Evolutionary conservation across 2,329 filamentous ascomycete species (phyloP), one percentile per base, ranked within the genome.

Genomic region (Aspergillus fumigatiaffinis): DNA sequence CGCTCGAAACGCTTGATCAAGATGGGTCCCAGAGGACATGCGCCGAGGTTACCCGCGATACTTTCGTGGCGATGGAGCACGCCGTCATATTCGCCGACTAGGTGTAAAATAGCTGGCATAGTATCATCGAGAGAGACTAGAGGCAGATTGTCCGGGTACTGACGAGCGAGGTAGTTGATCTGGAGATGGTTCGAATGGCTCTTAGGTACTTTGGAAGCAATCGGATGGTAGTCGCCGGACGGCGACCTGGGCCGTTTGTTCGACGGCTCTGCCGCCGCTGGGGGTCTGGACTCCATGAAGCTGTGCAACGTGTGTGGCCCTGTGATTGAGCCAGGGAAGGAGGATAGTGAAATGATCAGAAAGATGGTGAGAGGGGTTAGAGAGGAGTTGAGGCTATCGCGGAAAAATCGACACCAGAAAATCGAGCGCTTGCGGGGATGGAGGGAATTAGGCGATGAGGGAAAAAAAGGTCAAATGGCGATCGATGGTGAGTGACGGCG

Each of bases 21-120:
- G 52, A 92, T 90, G 25, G 91, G 90, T 0, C 89, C 91, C 1
- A 92, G 84, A 20, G 92, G 87, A 64, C 91, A 89, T 55, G 90
- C 91, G 66, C 91, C 91, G 26, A 96, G 81, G 67, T 91, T 93
- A 57, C 89, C 88, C 50, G 91, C 92, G 66, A 96, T 85, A 72
- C 89, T 93, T 76, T 96, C 91, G 72, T 93, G 90, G 55, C 90
- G 86, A 67, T 90, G 89, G 53, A 96, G 79, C 17, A 94, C 90
- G 62, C 87, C 91, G 82, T 92, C 90, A 74, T 96, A 96, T 65
- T 92, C 87, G 68, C 83, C 83, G 58, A 96, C 84, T 60, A 92
- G 80, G 44, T 84, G 80, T 50, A 94, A 76, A 54, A 94, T 85
- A 64, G 89, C 87, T 12, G 85, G 83, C 67, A 96, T 88, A 10